phyloP scores from a whole-genome alignment of 345 rosid species.

The Streptanthus diversifolius region DNA sequence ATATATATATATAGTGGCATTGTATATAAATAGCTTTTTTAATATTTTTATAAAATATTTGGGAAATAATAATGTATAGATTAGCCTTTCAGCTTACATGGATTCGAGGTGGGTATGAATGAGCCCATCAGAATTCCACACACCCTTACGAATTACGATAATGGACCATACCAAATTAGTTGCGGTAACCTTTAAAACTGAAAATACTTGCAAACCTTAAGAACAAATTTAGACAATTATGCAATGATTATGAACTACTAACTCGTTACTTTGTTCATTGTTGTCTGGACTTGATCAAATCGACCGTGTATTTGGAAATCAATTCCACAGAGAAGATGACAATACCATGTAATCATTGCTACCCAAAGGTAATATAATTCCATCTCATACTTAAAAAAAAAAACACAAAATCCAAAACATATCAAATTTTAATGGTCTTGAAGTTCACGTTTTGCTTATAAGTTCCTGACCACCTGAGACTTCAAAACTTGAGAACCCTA shows the following conservation, averaged over 20 bases:
- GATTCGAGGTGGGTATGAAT: no score
- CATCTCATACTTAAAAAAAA: conserved; percentile 14
- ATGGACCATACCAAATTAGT: no score
- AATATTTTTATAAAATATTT: no score
- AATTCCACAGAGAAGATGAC: background rate
- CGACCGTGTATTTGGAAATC: background rate
- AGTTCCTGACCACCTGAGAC: background rate
- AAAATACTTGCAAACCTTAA: no score
- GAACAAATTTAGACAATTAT: background rate
- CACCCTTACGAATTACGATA: no score
- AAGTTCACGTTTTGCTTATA: background rate
- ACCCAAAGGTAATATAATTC: conserved; percentile 18
- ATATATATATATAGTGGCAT: no score
- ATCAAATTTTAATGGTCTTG: background rate
- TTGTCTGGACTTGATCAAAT: background rate
- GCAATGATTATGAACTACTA: background rate
- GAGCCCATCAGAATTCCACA: no score
- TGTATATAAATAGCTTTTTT: no score
- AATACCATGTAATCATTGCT: background rate
- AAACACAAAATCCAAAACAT: conserved; percentile 12
- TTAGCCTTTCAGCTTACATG: no score
- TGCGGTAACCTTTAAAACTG: no score
- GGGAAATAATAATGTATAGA: no score
- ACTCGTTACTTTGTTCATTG: background rate
- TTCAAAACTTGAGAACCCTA: conserved; percentile 1